phyloP scores from a whole-genome alignment of 805 yeast species.

The Zygoascus flipseniorum region DNA sequence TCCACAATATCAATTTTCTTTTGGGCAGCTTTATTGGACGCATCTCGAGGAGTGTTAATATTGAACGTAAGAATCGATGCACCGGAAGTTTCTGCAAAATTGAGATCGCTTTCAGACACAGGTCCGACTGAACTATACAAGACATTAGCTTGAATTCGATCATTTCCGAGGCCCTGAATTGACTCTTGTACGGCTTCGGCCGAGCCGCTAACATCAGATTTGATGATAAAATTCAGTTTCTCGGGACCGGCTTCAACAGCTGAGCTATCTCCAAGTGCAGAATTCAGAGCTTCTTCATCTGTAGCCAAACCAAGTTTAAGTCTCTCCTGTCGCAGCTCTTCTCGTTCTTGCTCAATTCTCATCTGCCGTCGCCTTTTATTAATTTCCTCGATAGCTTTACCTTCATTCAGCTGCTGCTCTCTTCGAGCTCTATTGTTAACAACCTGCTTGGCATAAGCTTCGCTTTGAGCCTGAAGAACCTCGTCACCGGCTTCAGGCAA shows the following conservation, averaged over 20 bases:
- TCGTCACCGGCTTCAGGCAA: slow-evolving; percentile 88
- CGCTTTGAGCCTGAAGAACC: slow-evolving; percentile 67
- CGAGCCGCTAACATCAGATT: slow-evolving; percentile 91
- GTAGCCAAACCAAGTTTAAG: slow-evolving; percentile 51
- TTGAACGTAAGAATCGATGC: slow-evolving; percentile 79
- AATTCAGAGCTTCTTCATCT: slow-evolving; percentile 36
- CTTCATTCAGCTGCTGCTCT: slow-evolving; percentile 45
- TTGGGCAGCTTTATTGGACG: slow-evolving; percentile 47
- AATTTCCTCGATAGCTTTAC: slow-evolving; percentile 57
- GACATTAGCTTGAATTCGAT: slow-evolving; percentile 66
- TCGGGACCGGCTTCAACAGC: slow-evolving; percentile 21
- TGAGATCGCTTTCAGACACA: slow-evolving; percentile 58
- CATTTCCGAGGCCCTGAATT: slow-evolving; percentile 75
- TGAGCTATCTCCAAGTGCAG: slow-evolving; percentile 23
- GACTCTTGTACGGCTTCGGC: slow-evolving; percentile 87
- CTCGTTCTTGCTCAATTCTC: slow-evolving; percentile 40
- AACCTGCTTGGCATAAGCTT: slow-evolving; percentile 67
- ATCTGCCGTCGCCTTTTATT: slow-evolving; percentile 56
- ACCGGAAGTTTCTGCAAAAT: slow-evolving; percentile 57
- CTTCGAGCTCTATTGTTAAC: slow-evolving; percentile 53
- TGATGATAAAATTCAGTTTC: slow-evolving; percentile 49
- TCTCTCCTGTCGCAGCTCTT: slow-evolving; percentile 48
- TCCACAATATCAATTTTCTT: slow-evolving; percentile 50
- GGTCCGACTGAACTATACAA: slow-evolving; percentile 71
- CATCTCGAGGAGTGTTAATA: slow-evolving; percentile 55